phyloP scores from a whole-genome alignment of 192 early-diverging fungal genomes.

The Glomus cerebriforme region DNA sequence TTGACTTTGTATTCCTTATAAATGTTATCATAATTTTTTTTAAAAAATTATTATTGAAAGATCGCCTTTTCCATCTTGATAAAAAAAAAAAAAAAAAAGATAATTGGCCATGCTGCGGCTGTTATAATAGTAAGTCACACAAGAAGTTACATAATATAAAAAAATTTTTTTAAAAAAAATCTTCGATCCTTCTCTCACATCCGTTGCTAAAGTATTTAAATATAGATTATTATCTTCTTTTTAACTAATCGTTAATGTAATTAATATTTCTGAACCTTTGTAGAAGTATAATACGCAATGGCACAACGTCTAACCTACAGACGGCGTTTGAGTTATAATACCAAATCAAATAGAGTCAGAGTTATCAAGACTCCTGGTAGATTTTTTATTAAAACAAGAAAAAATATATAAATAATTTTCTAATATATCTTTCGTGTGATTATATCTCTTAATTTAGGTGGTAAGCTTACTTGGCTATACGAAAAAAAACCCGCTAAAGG shows the following conservation, averaged over 20 bases:
- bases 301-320: constrained; percentile 78
- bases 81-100: too few species aligned
- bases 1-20: neutral
- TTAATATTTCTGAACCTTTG: neutral
- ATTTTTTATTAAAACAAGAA: constrained; percentile 3
- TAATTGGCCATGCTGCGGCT: too few species aligned
- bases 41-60: too few species aligned
- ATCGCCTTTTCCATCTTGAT: too few species aligned
- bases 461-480: constrained; percentile 89
- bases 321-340: constrained; percentile 84
- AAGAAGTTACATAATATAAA: too few species aligned
- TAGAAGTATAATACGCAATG: constrained; percentile 49
- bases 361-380: constrained; percentile 86
- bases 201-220: neutral
- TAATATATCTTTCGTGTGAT: neutral
- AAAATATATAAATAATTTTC: neutral
- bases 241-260: too few species aligned
- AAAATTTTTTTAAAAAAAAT: too few species aligned
- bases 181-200: neutral
- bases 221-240: neutral
- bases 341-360: constrained; percentile 83
- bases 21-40: neutral
- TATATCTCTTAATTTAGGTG: constrained; percentile 56
- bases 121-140: too few species aligned
- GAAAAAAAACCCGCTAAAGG: constrained; percentile 90